phyloP scores from a whole-genome alignment of 192 early-diverging fungal genomes.

The Coemansia sp. region DNA sequence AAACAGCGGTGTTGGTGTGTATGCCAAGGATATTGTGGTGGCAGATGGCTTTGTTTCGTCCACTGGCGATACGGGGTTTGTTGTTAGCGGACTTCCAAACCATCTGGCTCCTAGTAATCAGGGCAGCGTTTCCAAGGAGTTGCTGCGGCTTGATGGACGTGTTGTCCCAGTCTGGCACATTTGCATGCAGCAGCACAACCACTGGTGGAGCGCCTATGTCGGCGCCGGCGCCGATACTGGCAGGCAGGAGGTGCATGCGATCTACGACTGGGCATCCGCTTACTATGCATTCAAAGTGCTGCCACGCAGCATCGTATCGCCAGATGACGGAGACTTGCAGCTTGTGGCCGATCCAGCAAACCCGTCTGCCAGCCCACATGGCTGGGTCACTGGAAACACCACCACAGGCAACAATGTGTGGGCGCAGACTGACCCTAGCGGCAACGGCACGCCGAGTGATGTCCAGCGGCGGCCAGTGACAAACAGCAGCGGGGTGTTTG shows the following conservation, averaged over 20 bases:
- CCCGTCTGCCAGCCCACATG: conserved; percentile 75
- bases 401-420: conserved; percentile 93
- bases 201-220: conserved; percentile 80
- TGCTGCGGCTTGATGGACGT: conserved; percentile 59
- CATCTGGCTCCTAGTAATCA: conserved; percentile 40
- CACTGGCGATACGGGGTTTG: not conserved
- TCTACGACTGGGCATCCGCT: conserved; percentile 82
- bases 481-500: conserved; percentile 58
- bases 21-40: not conserved
- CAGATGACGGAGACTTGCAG: conserved; percentile 62
- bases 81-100: conserved; percentile 1
- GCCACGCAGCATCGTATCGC: conserved; percentile 80
- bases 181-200: conserved; percentile 71
- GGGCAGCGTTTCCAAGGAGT: conserved; percentile 65
- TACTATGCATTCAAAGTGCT: conserved; percentile 77
- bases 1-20: not conserved
- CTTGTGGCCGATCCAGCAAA: conserved; percentile 60
- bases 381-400: conserved; percentile 57
- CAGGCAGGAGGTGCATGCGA: conserved; percentile 62
- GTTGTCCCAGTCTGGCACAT: conserved; percentile 82
- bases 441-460: conserved; percentile 69
- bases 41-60: not conserved
- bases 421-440: conserved; percentile 80
- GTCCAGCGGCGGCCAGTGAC: conserved; percentile 76
- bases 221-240: conserved; percentile 58